These are phyloP conservation scores for Nakazawaea populi DNA, from an alignment of 805 yeast genomes.

Conservation along the genomic window DNA sequence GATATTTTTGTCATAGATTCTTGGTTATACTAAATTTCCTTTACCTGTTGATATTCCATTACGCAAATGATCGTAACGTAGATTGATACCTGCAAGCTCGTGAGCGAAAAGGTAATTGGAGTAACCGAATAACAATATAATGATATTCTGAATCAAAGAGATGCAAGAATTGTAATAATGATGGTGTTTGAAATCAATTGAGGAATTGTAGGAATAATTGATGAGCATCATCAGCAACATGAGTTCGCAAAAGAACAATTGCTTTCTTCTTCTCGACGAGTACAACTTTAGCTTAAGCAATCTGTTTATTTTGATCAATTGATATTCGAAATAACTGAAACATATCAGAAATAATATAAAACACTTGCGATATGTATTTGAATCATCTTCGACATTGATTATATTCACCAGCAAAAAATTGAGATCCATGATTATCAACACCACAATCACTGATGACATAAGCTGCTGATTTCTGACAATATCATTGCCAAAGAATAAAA, in stretches of 20 bases:
- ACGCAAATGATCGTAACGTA: background rate
- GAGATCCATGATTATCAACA: background rate
- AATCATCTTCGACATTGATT: slow-evolving; percentile 2
- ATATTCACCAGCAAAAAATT: slow-evolving; percentile 1
- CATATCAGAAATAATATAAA: background rate
- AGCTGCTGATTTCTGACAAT: background rate
- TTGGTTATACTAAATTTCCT: slow-evolving; percentile 7
- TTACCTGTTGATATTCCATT: background rate
- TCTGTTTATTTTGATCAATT: background rate
- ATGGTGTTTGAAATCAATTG: slow-evolving; percentile 5
- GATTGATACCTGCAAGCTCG: background rate
- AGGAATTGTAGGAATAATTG: background rate
- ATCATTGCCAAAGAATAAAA: background rate
- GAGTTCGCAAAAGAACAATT: background rate
- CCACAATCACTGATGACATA: background rate
- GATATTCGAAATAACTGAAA: background rate
- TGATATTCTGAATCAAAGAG: background rate
- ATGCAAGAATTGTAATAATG: slow-evolving; percentile 8
- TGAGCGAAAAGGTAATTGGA: background rate
- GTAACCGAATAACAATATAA: background rate
- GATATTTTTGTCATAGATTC: too few relatives aligned
- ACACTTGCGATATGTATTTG: background rate
- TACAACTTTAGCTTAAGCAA: background rate
- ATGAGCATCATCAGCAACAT: background rate
- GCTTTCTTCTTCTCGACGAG: background rate